phyloP scores from a whole-genome alignment of 2,329 filamentous ascomycete genomes.

The Colletotrichum camelliae region DNA sequence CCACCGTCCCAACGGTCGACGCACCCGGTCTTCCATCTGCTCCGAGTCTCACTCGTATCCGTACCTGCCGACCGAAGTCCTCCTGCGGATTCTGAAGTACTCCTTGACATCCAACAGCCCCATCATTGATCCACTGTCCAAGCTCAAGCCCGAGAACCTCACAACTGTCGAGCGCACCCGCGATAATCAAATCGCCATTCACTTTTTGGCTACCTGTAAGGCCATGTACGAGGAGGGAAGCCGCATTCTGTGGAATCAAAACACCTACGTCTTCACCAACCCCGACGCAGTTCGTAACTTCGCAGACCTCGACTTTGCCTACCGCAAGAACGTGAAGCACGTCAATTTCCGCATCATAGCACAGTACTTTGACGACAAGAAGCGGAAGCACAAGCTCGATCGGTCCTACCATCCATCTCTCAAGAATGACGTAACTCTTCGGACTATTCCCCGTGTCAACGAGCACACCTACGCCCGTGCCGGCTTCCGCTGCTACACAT shows the following conservation, averaged over 20 bases:
- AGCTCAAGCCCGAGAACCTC: slow-evolving; percentile 46
- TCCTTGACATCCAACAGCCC: slow-evolving; percentile 53
- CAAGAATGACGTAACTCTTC: slow-evolving; percentile 45
- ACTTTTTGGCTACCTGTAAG: slow-evolving; percentile 57
- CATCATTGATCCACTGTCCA: slow-evolving; percentile 60
- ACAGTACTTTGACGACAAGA: slow-evolving; percentile 58
- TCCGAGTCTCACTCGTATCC: slow-evolving; percentile 33
- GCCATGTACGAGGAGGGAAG: slow-evolving; percentile 55
- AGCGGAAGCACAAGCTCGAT: slow-evolving; percentile 43
- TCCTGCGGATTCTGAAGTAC: slow-evolving; percentile 56
- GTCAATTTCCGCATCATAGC: slow-evolving; percentile 60
- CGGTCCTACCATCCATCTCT: slow-evolving; percentile 48
- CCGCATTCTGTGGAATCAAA: slow-evolving; percentile 55
- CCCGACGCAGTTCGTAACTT: slow-evolving; percentile 55
- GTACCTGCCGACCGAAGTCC: slow-evolving; percentile 56
- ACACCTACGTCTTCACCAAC: slow-evolving; percentile 61
- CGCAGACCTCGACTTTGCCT: slow-evolving; percentile 45
- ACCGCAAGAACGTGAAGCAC: slow-evolving; percentile 49
- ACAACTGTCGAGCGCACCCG: slow-evolving; percentile 47
- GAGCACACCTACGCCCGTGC: slow-evolving; percentile 53
- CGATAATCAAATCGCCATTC: slow-evolving; percentile 56
- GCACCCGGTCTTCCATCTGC: slow-evolving; percentile 30
- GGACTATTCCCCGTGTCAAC: slow-evolving; percentile 46
- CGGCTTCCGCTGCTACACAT: slow-evolving; percentile 60
- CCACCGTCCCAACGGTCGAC: slow-evolving; percentile 22